Evolutionary conservation across 352 stramenopile genomes (phyloP), one percentile per base, ranked within the genome.

Genomic region (Phytophthora lateralis): DNA sequence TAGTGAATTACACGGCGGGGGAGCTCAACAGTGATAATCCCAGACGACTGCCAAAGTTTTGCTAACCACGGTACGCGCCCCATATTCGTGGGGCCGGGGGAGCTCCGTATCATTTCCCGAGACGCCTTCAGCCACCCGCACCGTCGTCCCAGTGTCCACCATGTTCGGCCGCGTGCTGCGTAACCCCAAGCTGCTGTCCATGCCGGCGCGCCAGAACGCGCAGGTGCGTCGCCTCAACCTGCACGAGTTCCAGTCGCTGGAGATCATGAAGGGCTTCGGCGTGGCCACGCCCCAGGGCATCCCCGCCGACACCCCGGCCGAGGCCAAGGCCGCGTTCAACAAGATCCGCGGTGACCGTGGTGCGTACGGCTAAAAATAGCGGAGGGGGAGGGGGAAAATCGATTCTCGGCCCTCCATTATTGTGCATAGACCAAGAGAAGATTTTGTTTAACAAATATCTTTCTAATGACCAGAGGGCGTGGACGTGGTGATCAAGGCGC

Each of bases 401-500:
- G 55, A 67, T 52, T 53, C 14, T 30, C 39, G 15, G 4, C 10
- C 18, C 6, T 32, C 35, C n/a, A 45, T 32, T 32, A 15, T 38
- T 26, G 48, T 65, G 42, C 53, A 59, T 64, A 59, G 55, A 30
- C 12, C 39, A 45, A 59, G 34, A 59, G 34, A 51, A 38, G 7
- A 46, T 38, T 26, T 58, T 15, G 35, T 66, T 71, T 71, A 68
- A 71, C 51, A 63, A 24, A 62, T 45, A 56, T 30, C 62, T 58
- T 35, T 60, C 26, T 39, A 37, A 42, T 61, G 26, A 39, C 15
- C 55, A 91, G 82, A 78, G 24, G 75, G 73, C 20, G 90, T 92
- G 42, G 95, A 98, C 63, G 90, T 98, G 24, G 95, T 98, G 61
- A 98, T 98, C 80, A 97, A 97, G 75, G 93, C 96, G 15, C 96